Base-by-base conservation (phyloP, 805 yeast genomes). In the Spathaspora sp. region DNA sequence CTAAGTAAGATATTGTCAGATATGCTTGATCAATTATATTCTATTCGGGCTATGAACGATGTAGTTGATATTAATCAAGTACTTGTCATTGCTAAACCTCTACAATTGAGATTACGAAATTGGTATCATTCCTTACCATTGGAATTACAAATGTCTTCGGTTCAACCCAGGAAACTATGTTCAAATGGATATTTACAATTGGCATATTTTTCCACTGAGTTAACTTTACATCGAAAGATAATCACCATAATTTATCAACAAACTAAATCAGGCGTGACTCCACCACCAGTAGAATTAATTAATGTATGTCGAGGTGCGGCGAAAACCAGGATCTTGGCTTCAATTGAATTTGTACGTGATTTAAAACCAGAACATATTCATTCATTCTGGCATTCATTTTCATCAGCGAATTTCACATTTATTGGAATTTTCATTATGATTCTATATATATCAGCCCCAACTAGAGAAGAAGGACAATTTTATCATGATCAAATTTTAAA, bases 351-450 rank as follows among this genome's bases (percentile, higher is more conserved):
- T 65, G 84, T 89, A 9, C 72, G 85, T 47, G 86, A 83, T 53
- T 75, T 92, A 64, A 85, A 84, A 58, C 85, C 87, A 9, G 96
- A 90, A 58, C 96, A 90, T 61, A 77, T 89, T 46, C 92, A 85
- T 63, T 82, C 96, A 10, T 91, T 90, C 65, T 92, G 97, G 97
- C 94, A 89, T 67, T 81, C 91, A 1, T 82, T 91, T 1, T 81
- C 96, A 0, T 77, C 94, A 0, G 78, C 87, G 12, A 89, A 89
- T 61, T 82, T 92, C 56, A 83, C 96, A 6, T 68, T 89, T 38
- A 89, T 91, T 40, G 97, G 97, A 1, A 82, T 93, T 0, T 92
- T 92, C 75, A 96, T 97, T 0, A 85, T 96, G 0, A 72, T 92
- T 11, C 69, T 92, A 50, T 88, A 79, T 59, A 85, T 86, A 14